Evolutionary conservation across 1,284 basidiomycete genomes (phyloP).

Genomic region (Mycosarcoma maydis): DNA sequence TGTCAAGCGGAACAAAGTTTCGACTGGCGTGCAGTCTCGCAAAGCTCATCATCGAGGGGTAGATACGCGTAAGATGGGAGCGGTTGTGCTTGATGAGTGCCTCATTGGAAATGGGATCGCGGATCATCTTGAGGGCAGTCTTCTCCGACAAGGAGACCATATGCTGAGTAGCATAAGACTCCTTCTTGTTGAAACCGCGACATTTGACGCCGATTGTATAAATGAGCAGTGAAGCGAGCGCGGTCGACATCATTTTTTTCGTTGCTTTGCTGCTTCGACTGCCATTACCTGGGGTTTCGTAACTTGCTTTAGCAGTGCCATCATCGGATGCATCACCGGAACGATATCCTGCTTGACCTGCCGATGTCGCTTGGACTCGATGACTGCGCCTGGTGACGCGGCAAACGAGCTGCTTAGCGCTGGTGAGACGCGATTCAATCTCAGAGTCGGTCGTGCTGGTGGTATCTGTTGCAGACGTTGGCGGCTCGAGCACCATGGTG

Average conservation of each 20-base stretch:
- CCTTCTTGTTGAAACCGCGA: slow-evolving; percentile 88
- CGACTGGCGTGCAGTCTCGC: slow-evolving; percentile 66
- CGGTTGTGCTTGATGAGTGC: slow-evolving; percentile 90
- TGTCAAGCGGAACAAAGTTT: slow-evolving; percentile 89
- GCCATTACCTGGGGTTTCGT: too few species aligned
- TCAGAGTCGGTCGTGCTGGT: slow-evolving; percentile 44
- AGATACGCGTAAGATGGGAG: slow-evolving; percentile 85
- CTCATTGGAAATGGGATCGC: slow-evolving; percentile 38
- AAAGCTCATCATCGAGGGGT: slow-evolving; percentile 81
- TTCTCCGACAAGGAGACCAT: slow-evolving; percentile 92
- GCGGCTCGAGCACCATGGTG: slow-evolving; percentile 16
- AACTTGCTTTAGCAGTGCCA: too few species aligned
- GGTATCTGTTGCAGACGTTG: slow-evolving; percentile 29
- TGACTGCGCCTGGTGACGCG: slow-evolving; percentile 30
- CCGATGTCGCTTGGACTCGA: background rate
- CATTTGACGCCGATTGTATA: slow-evolving; percentile 97
- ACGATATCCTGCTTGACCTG: slow-evolving; percentile 2
- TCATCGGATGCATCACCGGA: slow-evolving; percentile 4
- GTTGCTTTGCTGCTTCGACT: slow-evolving; percentile 15
- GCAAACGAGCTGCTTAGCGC: slow-evolving; percentile 52
- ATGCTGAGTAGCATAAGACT: slow-evolving; percentile 85
- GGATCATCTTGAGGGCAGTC: slow-evolving; percentile 58
- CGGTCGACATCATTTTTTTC: slow-evolving; percentile 74
- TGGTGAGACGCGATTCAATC: slow-evolving; percentile 37
- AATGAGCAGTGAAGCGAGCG: slow-evolving; percentile 81